Conservation (phyloP, 768 basidiomycete genomes). For the Leccinum longicurvipes region DNA sequence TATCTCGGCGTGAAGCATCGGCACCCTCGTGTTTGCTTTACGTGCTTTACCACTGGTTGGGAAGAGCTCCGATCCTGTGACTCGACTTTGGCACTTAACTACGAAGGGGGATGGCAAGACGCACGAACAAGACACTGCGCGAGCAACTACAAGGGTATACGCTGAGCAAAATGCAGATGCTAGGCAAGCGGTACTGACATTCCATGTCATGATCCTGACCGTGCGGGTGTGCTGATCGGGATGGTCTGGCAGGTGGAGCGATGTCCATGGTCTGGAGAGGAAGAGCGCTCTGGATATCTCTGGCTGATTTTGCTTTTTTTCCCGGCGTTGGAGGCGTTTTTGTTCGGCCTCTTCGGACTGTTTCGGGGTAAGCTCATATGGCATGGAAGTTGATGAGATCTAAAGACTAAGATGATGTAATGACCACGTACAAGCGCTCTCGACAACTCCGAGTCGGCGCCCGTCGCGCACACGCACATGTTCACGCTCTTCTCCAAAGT, state of each 20-base stretch:
- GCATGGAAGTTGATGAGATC: too few relatives aligned
- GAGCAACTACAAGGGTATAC: slow-evolving; percentile 49
- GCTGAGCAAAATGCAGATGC: background rate
- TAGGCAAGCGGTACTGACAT: slow-evolving; percentile 52
- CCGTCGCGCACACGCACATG: slow-evolving; percentile 11
- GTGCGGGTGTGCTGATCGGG: background rate
- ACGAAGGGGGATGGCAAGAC: slow-evolving; percentile 28
- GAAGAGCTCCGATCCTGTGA: slow-evolving; percentile 72
- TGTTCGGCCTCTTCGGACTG: slow-evolving; percentile 54
- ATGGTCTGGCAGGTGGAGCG: slow-evolving; percentile 11
- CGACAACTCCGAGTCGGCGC: background rate
- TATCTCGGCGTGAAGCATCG: slow-evolving; percentile 78
- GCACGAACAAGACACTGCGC: slow-evolving; percentile 79
- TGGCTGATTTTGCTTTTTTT: slow-evolving; percentile 35
- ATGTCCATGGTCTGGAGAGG: slow-evolving; percentile 36
- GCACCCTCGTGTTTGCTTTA: slow-evolving; percentile 67
- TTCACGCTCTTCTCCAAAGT: slow-evolving; percentile 31
- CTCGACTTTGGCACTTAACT: background rate
- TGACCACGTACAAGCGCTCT: background rate
- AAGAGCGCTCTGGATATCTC: slow-evolving; percentile 2
- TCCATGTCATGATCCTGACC: slow-evolving; percentile 75
- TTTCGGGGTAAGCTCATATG: slow-evolving; percentile 45
- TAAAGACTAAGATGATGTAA: too few relatives aligned
- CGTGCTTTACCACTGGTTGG: slow-evolving; percentile 78
- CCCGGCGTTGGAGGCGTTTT: slow-evolving; percentile 41